Evolutionary conservation across 345 rosid genomes (phyloP).

Genomic region (Aegle marmelos): DNA sequence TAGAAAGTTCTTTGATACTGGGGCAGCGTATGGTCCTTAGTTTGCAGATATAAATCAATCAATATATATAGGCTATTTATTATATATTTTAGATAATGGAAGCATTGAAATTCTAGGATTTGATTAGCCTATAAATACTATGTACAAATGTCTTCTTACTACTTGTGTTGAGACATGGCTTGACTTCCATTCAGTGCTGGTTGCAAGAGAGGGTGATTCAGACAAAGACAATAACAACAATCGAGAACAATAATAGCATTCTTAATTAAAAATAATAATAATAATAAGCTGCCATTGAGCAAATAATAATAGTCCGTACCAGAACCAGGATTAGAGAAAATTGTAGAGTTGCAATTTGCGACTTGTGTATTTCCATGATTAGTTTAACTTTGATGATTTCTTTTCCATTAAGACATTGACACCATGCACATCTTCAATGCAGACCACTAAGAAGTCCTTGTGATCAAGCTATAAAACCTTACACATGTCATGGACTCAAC

Average conservation of each 20-base stretch:
- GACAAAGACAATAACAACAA: not conserved
- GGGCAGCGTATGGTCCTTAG: not conserved
- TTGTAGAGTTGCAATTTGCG: not conserved
- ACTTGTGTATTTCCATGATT: constrained; percentile 4
- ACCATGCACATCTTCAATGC: not conserved
- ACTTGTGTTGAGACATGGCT: not conserved
- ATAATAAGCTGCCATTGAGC: not conserved
- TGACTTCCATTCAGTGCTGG: not conserved
- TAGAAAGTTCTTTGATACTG: not conserved
- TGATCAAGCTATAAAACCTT: not conserved
- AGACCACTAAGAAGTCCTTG: not conserved
- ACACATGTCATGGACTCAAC: constrained; percentile 13
- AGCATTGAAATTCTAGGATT: not conserved
- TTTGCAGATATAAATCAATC: not conserved
- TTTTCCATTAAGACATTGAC: constrained; percentile 28
- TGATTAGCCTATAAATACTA: too few species aligned
- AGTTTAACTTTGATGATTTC: constrained; percentile 16
- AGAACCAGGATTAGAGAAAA: not conserved
- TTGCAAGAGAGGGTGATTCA: not conserved
- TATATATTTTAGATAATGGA: too few species aligned
- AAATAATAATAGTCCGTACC: not conserved
- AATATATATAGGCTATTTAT: not conserved
- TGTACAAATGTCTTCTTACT: not conserved
- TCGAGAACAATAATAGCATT: not conserved
- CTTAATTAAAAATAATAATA: not conserved